Evolutionary conservation across 345 rosid species (phyloP), one percentile per base, ranked within the genome.

Genomic region (Ceriops tagal): DNA sequence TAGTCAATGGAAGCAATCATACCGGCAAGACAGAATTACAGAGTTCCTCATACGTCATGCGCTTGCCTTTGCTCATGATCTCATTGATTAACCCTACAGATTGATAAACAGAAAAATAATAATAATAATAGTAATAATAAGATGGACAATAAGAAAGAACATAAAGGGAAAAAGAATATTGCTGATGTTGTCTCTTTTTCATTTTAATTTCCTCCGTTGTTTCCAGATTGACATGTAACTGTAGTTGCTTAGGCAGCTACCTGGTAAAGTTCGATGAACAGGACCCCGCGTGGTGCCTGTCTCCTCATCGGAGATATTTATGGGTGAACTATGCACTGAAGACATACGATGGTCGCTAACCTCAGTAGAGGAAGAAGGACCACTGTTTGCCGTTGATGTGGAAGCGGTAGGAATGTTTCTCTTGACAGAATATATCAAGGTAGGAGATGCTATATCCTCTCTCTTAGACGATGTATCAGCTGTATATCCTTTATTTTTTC

Each of bases 11-110:
- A 64, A 18, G 78, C 20, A 68, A 74, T 11, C 58, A 77, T 92
- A 96, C 97, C 74, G 97, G 99, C 67, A 96, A 72, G 53, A 96
- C 99, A 39, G 97, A 92, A 78, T 90, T 88, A 75, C 95, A 96
- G 61, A 96, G 98, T 78, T 89, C 97, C 76, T 92, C 98, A 71
- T 85, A 90, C 4, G 98, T 77, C 99, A 90, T 90, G 75, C 92
- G 89, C 79, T 72, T 83, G 72, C 99, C 91, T 88, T 89, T 86
- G 87, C 92, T 87, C 98, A 92, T 89, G 62, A 96, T 96, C 72
- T 92, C 96, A 76, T 86, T 87, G 72, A 96, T 89, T 83, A 92
- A 78, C 43, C 90, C 97, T 88, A 66, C 58, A 46, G 53, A 62
- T 7, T 34, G 26, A 70, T 71, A 18, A 26, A 61, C 51, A 28